Base-by-base conservation (phyloP, 129 eudicot genomes). In the Flaveria ramosissima region DNA sequence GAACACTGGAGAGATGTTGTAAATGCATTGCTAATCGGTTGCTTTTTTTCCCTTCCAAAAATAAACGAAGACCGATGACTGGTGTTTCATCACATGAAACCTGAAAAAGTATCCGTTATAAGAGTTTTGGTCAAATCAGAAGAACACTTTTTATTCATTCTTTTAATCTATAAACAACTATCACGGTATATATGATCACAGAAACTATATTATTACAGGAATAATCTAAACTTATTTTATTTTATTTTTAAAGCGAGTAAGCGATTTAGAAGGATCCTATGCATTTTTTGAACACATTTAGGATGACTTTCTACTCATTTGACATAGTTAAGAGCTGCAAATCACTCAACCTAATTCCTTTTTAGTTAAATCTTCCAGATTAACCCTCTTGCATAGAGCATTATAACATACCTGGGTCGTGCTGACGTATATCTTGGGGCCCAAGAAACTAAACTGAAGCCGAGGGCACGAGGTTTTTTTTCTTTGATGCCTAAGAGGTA, bases 61-160 rank as follows among this genome's bases (percentile, higher is more conserved):
- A 94, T n/a, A 94, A 81, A 48, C 99, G 92, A 27, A 94, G 86
- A 69, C 99, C 99, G 53, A 76, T 81, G 8, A 91, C 89, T 9
- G 97, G 99, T 70, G 89, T 91, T 26, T 81, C 71, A 64, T 75
- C 72, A 24, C 70, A 69, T 59, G 69, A 55, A n/a, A 95, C 99
- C 99, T 95, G 85, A 47, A 68, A 52, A 42, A 12, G 17, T 53
- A 27, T 0, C 62, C 12, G 10, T 50, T 16, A 74, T 72, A 24
- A 60, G 39, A 60, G 17, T 60, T 13, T 60, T 6, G 41, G n/a
- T 24, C 41, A 60, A 17, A 53, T 53, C 13, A 17, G 36, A 39
- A 9, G 6, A 6, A 26, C 41, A 61, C 13, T 61, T 61, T 26
- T 61, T 9, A 23, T 61, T 61, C 19, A 11, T 26, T 61, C 14